Conservation (phyloP, 345 rosid species). For the Excoecaria cochinchinensis region DNA sequence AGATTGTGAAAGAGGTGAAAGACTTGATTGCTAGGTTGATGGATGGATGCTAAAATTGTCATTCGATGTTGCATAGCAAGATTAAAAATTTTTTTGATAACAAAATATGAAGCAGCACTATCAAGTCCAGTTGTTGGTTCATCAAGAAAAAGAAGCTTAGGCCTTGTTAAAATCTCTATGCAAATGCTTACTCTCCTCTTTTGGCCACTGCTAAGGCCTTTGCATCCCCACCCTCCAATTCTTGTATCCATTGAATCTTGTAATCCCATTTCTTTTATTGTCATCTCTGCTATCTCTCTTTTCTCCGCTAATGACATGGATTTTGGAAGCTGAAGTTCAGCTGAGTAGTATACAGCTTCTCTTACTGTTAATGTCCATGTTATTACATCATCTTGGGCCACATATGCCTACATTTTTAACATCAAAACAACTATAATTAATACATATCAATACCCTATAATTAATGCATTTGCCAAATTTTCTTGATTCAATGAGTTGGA, state of each 20-base stretch:
- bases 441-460: no score
- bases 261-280: conserved; percentile 16
- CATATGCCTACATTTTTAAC: conserved; percentile 7
- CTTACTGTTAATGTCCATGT: conserved; percentile 15
- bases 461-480: no score
- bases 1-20: conserved; percentile 9
- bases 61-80: conserved; percentile 6
- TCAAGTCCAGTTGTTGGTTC: conserved; percentile 21
- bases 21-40: conserved; percentile 16
- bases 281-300: conserved; percentile 10
- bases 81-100: background rate
- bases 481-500: no score
- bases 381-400: conserved; percentile 15
- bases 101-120: conserved; percentile 16
- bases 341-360: conserved; percentile 21
- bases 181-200: conserved; percentile 22
- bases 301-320: conserved; percentile 10
- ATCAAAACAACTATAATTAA: background rate
- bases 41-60: conserved; percentile 11
- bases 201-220: conserved; percentile 14
- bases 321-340: conserved; percentile 11
- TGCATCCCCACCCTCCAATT: conserved; percentile 10
- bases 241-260: conserved; percentile 9
- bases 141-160: conserved; percentile 14
- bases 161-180: conserved; percentile 13